Evolutionary conservation across 176 grass and related monocot genomes (phyloP).

Genomic region (Avena eriantha): DNA sequence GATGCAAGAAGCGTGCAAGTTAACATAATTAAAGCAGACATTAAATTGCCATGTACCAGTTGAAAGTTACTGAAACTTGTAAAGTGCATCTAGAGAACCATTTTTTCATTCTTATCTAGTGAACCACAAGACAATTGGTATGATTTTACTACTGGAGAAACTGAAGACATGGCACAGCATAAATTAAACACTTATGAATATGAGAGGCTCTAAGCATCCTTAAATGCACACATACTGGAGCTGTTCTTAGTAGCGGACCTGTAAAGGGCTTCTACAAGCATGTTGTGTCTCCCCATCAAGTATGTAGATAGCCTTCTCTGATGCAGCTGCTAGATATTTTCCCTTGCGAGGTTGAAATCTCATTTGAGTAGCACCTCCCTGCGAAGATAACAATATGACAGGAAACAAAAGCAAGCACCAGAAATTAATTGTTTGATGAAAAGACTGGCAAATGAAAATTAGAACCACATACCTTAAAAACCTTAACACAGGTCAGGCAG

Average conservation of each 20-base stretch:
- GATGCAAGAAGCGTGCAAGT: conserved; percentile 6
- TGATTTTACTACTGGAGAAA: conserved; percentile 10
- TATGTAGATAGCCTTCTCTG: conserved; percentile 80
- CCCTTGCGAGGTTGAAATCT: conserved; percentile 91
- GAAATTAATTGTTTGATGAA: conserved; percentile 37
- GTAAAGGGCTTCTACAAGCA: conserved; percentile 60
- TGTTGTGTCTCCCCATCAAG: conserved; percentile 83
- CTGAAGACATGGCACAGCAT: conserved; percentile 22
- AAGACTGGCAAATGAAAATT: conserved; percentile 23
- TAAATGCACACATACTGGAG: conserved; percentile 9
- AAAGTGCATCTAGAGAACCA: conserved; percentile 13
- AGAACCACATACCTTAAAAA: conserved; percentile 72
- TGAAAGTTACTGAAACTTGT: conserved; percentile 6
- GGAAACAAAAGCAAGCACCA: conserved; percentile 9
- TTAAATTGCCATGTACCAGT: conserved; percentile 2
- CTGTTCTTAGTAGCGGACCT: conserved; percentile 54
- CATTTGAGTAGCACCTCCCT: conserved; percentile 95
- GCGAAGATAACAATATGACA: conserved; percentile 22
- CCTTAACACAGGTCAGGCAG: conserved; percentile 61
- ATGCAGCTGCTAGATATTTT: conserved; percentile 93
- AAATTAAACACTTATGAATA: conserved; percentile 37
- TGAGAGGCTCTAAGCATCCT: background rate
- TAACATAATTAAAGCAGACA: conserved; percentile 18
- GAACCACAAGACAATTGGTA: background rate
- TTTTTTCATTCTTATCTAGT: conserved; percentile 1